Conservation (phyloP, 441 rosid genomes). For the Melastoma candidum region DNA sequence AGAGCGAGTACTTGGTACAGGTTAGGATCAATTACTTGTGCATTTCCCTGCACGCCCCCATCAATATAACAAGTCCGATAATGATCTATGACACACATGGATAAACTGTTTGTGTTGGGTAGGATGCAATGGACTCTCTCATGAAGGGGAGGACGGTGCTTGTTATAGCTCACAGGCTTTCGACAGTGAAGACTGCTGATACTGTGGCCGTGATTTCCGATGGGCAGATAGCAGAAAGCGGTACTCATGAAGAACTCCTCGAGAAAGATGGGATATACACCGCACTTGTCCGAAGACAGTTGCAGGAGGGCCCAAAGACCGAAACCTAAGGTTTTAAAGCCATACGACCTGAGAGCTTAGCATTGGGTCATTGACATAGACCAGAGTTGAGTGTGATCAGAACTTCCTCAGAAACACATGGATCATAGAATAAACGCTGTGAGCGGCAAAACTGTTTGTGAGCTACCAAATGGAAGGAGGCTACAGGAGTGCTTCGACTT, state of each 20-base stretch:
- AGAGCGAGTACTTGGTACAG: constrained; percentile 93
- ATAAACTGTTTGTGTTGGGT: background rate
- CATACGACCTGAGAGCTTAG: too few relatives aligned
- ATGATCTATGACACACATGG: background rate
- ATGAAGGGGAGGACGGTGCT: constrained; percentile 89
- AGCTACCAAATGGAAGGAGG: too few relatives aligned
- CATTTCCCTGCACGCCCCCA: background rate
- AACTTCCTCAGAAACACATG: too few relatives aligned
- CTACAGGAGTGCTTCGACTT: too few relatives aligned
- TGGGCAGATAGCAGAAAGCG: constrained; percentile 76
- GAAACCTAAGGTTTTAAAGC: constrained; percentile 10
- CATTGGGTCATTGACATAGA: too few relatives aligned
- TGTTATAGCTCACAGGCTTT: constrained; percentile 83
- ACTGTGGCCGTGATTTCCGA: constrained; percentile 76
- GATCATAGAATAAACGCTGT: too few relatives aligned
- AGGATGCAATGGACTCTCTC: constrained; percentile 88
- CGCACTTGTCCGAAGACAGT: constrained; percentile 72
- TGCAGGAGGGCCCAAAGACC: constrained; percentile 35
- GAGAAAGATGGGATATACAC: constrained; percentile 52
- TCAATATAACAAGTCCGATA: background rate
- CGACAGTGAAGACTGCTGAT: constrained; percentile 76
- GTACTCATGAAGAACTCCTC: constrained; percentile 70
- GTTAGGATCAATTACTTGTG: constrained; percentile 17
- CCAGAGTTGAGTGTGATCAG: too few relatives aligned
- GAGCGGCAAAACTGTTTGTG: too few relatives aligned